phyloP scores from a whole-genome alignment of 257 asterid genomes.

The Capsicum chinense region DNA sequence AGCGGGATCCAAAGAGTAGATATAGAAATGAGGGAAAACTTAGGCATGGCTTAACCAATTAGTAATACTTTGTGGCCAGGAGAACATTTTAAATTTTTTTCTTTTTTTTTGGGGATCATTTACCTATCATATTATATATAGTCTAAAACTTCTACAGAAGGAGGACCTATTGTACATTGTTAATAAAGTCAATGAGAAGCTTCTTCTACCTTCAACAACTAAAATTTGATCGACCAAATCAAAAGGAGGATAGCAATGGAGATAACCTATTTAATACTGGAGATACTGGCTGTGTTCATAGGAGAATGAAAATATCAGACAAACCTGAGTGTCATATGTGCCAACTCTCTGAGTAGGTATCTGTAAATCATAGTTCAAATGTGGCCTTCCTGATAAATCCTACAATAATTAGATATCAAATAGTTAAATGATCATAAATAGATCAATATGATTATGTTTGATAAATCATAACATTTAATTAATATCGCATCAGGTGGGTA shows the following conservation, averaged over 20 bases:
- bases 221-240: slow-evolving; percentile 15
- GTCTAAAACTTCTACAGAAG: not conserved
- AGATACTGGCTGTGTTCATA: not conserved
- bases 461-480: not conserved
- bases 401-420: slow-evolving; percentile 31
- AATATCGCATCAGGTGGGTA: slow-evolving; percentile 2
- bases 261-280: slow-evolving; percentile 11
- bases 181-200: not conserved
- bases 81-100: not conserved
- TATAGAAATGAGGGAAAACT: not conserved
- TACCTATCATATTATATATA: not conserved
- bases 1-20: not conserved
- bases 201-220: slow-evolving; percentile 14
- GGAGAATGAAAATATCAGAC: slow-evolving; percentile 19
- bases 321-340: slow-evolving; percentile 89
- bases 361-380: slow-evolving; percentile 72
- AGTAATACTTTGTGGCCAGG: not conserved
- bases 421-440: not conserved
- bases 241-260: not conserved
- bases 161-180: not conserved
- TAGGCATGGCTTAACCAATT: not conserved
- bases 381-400: slow-evolving; percentile 98
- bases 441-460: not conserved
- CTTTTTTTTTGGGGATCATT: not conserved
- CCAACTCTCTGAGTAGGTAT: slow-evolving; percentile 97